These are phyloP conservation scores for Brassica nigra DNA, from an alignment of 345 rosid genomes.

Conservation along the genomic window DNA sequence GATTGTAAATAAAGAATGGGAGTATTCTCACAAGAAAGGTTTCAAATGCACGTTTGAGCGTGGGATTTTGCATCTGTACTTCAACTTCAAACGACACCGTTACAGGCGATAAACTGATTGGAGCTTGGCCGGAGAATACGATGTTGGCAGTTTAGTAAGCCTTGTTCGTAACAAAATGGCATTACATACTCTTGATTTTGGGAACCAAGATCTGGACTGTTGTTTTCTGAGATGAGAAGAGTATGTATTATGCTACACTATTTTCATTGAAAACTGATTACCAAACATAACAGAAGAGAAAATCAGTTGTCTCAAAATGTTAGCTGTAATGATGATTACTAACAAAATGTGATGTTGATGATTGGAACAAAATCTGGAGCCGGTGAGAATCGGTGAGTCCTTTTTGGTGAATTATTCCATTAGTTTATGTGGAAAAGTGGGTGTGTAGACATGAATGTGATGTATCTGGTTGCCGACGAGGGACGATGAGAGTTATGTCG, in stretches of 20 bases:
- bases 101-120: slow-evolving; percentile 65
- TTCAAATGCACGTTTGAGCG: slow-evolving; percentile 93
- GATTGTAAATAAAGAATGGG: slow-evolving; percentile 97
- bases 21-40: slow-evolving; percentile 96
- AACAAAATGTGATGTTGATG: slow-evolving; percentile 1
- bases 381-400: background rate
- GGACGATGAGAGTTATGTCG: slow-evolving; percentile 8
- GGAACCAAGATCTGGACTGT: background rate
- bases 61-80: slow-evolving; percentile 82
- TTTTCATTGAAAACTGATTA: background rate
- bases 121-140: slow-evolving; percentile 19
- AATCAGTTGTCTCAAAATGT: background rate
- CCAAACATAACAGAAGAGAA: background rate
- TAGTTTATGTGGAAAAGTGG: slow-evolving; percentile 24
- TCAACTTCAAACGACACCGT: slow-evolving; percentile 90
- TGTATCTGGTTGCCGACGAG: background rate
- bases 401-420: background rate
- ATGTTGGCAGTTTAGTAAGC: slow-evolving; percentile 4
- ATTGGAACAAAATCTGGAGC: background rate
- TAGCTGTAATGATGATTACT: background rate
- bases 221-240: background rate
- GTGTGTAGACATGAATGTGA: slow-evolving; percentile 7
- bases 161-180: slow-evolving; percentile 8
- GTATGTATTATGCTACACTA: background rate
- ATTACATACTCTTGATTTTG: background rate